Evolutionary conservation across 495 filamentous ascomycete genomes (phyloP), one percentile per base, ranked within the genome.

Genomic region (Ramalina intermedia): DNA sequence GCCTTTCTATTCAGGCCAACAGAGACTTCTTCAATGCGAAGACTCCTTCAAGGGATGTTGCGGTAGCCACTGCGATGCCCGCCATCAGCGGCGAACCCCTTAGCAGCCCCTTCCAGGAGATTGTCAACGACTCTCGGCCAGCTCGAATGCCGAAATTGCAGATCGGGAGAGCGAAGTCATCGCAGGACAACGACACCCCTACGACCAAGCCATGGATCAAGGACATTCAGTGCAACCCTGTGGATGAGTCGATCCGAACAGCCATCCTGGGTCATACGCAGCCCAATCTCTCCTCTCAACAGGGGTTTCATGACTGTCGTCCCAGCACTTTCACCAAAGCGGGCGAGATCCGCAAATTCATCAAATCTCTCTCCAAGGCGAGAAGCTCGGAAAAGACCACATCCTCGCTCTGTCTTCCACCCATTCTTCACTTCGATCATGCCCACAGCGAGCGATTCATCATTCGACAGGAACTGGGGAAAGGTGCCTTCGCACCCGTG

Each of bases 401-500:
- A 6, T 69, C 67, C 12, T 73, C 63, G 43, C 52, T 81, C 14
- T 64, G 73, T 16, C 59, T 71, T 35, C 69, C 79, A 1, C 84
- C 83, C 1, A 71, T 74, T 24, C 71, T 98, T 14, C 66, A 78
- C 38, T 85, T 96, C 49, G 72, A 78, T 0, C 67, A 73, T 6
- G 63, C 69, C 4, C 64, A 69, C 7, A 64, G 65, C 24, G 65
- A 70, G 48, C 69, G 58, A 50, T 96, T 94, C 64, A 80, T 81
- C 8, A 65, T 98, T 49, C 83, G 81, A 53, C 78, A 82, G n/a
- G 87, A 95, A 58, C 78, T 98, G 7, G 91, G 91, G 8, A 82
- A 86, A 17, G 91, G 91, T 21, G 90, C 93, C 2, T 96, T 87
- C 63, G 91, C 88, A 6, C 88, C 91, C 0, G 93, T 98, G 6